Evolutionary conservation across 2,329 filamentous ascomycete species (phyloP).

Genomic region (Pseudogymnoascus sp.): DNA sequence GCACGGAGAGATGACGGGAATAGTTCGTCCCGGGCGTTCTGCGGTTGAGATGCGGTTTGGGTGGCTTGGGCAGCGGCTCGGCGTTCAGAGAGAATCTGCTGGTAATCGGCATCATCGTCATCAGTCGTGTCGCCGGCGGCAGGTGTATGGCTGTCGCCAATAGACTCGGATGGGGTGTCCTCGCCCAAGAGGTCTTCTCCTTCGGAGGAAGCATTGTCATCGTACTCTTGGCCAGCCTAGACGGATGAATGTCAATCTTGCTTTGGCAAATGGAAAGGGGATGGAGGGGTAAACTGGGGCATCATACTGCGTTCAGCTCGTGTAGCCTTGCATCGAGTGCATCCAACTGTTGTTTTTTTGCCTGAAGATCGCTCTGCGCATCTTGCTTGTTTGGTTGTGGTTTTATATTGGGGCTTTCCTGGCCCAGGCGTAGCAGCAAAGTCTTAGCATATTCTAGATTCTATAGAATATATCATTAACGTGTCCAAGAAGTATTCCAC

Average conservation of each 20-base stretch:
- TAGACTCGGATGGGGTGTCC: constrained; percentile 44
- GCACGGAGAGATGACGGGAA: constrained; percentile 19
- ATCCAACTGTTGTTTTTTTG: constrained; percentile 60
- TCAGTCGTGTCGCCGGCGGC: constrained; percentile 17
- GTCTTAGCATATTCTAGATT: constrained; percentile 66
- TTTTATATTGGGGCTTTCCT: constrained; percentile 55
- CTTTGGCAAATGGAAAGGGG: constrained; percentile 21
- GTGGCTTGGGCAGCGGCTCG: background rate
- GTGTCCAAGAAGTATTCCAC: background rate
- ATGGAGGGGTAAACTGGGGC: background rate
- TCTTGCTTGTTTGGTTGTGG: constrained; percentile 51
- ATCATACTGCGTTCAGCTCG: constrained; percentile 55
- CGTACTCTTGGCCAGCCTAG: constrained; percentile 12
- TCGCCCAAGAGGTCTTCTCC: constrained; percentile 51
- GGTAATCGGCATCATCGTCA: constrained; percentile 2
- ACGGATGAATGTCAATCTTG: constrained; percentile 14
- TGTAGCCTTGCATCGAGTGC: constrained; percentile 57
- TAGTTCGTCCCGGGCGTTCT: constrained; percentile 11
- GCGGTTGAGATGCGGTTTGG: constrained; percentile 7
- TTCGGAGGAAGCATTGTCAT: constrained; percentile 34
- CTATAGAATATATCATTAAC: constrained; percentile 32
- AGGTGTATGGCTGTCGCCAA: constrained; percentile 42
- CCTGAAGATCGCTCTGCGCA: constrained; percentile 54
- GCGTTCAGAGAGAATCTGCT: constrained; percentile 11
- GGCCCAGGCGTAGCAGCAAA: constrained; percentile 63